phyloP scores from a whole-genome alignment of 2,329 filamentous ascomycete genomes.

The Raffaelea arxii region DNA sequence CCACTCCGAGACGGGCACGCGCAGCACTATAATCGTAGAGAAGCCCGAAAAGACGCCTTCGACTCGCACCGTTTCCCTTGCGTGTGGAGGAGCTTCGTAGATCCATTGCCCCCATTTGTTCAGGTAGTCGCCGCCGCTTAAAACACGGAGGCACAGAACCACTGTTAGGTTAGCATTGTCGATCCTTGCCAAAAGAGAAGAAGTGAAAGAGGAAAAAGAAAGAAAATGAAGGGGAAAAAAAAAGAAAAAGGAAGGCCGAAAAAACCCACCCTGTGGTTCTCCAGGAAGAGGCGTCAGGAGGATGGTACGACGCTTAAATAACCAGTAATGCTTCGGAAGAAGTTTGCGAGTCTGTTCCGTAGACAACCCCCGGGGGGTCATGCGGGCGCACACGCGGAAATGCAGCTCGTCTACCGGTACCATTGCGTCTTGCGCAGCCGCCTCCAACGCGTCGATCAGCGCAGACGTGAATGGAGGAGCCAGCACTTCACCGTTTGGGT shows the following conservation, averaged over 20 bases:
- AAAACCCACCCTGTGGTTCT: constrained; percentile 10
- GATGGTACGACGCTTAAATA: constrained; percentile 10
- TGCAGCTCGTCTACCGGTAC: constrained; percentile 5
- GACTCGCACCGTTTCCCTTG: constrained; percentile 9
- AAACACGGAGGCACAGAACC: constrained; percentile 12
- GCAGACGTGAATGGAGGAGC: constrained; percentile 8
- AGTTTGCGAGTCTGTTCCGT: too few species aligned
- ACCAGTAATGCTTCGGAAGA: constrained; percentile 10
- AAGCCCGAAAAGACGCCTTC: constrained; percentile 11
- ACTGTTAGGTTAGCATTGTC: constrained; percentile 2
- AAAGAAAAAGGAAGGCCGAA: not conserved
- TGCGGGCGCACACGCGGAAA: constrained; percentile 5
- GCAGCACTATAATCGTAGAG: constrained; percentile 12
- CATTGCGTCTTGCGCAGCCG: not conserved
- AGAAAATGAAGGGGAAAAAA: not conserved
- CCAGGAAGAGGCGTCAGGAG: constrained; percentile 8
- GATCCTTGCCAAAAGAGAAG: not conserved
- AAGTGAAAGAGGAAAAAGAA: not conserved
- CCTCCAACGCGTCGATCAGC: constrained; percentile 10
- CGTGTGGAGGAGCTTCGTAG: constrained; percentile 3
- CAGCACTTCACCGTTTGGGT: constrained; percentile 1
- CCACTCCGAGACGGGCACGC: constrained; percentile 11
- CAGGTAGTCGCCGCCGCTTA: constrained; percentile 6
- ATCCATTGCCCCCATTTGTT: constrained; percentile 14
- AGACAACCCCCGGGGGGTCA: too few species aligned